Conservation (phyloP, 805 yeast species). For the Metschnikowia anglica region DNA sequence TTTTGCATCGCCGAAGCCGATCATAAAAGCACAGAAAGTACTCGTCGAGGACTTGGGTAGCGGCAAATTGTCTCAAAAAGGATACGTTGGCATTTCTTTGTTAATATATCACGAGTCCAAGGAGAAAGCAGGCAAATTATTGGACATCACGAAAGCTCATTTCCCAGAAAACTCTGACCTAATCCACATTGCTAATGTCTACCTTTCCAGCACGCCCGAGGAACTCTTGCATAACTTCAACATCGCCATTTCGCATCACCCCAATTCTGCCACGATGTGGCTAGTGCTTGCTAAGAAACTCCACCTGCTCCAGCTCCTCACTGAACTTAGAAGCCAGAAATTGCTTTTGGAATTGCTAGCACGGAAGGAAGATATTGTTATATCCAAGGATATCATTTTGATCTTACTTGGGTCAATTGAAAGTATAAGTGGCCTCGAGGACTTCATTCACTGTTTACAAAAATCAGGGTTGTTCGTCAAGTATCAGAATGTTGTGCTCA, state of each 20-base stretch:
- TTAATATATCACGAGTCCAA: conserved; percentile 27
- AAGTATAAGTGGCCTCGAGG: conserved; percentile 25
- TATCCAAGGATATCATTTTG: conserved; percentile 35
- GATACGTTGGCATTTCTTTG: conserved; percentile 39
- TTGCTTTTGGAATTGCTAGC: conserved; percentile 28
- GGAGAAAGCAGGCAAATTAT: conserved; percentile 28
- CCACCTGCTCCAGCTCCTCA: conserved; percentile 32
- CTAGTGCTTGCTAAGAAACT: conserved; percentile 34
- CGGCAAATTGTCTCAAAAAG: conserved; percentile 27
- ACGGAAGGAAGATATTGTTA: conserved; percentile 22
- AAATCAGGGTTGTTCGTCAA: conserved; percentile 14
- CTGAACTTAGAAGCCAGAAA: conserved; percentile 27
- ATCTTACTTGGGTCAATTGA: conserved; percentile 32
- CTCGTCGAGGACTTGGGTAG: conserved; percentile 25
- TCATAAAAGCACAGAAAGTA: conserved; percentile 31
- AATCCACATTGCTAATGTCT: conserved; percentile 27
- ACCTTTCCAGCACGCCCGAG: conserved; percentile 34
- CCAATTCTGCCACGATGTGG: conserved; percentile 35
- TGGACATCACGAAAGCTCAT: conserved; percentile 28
- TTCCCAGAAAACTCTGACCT: conserved; percentile 26
- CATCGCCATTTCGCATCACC: conserved; percentile 24
- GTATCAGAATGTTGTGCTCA: conserved; percentile 25
- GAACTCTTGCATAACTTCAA: conserved; percentile 38
- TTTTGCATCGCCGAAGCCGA: conserved; percentile 7
- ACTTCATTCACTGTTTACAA: conserved; percentile 19